Evolutionary conservation across 2,329 filamentous ascomycete species (phyloP).

Genomic region (Rutstroemia sp.): DNA sequence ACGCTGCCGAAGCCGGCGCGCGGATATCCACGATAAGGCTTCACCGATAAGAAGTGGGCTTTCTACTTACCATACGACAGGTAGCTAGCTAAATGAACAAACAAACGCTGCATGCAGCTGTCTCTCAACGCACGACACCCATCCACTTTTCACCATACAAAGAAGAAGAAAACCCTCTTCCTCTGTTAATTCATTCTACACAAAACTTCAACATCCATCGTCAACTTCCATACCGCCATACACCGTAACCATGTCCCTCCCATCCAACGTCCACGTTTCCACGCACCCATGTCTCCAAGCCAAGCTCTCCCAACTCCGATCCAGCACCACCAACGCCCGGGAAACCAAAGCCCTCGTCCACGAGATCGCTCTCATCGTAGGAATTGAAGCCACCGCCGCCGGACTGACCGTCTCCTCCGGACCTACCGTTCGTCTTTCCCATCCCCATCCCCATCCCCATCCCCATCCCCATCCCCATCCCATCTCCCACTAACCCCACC

Average conservation of each 20-base stretch:
- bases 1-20: neutral
- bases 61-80: neutral
- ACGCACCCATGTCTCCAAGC: conserved; percentile 77
- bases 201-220: neutral
- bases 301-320: conserved; percentile 86
- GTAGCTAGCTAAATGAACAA: neutral
- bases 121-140: no score
- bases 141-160: no score
- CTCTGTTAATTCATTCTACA: no score
- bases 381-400: conserved; percentile 68
- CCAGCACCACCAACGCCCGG: conserved; percentile 57
- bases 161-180: no score
- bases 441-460: conserved; percentile 2
- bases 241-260: conserved; percentile 32
- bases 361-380: conserved; percentile 78
- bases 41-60: conserved; percentile 2
- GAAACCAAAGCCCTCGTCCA: conserved; percentile 79
- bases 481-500: neutral
- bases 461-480: conserved; percentile 1
- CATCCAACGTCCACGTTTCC: conserved; percentile 67
- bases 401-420: conserved; percentile 50
- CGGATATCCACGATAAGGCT: neutral
- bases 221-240: neutral
- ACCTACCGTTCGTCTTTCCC: conserved; percentile 48
- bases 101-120: neutral